A percentile compares a stretch with the other conserved stretches of the same genome.
phyloP scores from a whole-genome alignment of 768 basidiomycete species.

The Paxillus involutus region DNA sequence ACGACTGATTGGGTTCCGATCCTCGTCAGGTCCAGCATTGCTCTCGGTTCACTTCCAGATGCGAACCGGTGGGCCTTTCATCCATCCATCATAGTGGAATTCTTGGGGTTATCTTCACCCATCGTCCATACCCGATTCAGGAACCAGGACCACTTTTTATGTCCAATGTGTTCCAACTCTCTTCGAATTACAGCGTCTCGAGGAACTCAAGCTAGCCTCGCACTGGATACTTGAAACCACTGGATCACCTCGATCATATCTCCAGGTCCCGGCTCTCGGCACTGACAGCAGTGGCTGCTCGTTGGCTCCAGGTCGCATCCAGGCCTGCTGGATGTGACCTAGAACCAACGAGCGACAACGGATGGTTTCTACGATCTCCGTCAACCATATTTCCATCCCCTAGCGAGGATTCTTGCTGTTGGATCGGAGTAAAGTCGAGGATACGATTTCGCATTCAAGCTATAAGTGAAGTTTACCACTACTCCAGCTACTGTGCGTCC shows the following conservation, averaged over 20 bases:
- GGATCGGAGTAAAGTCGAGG: too few species aligned
- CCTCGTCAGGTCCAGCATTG: conserved; percentile 29
- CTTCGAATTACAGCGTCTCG: background rate
- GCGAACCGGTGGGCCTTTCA: conserved; percentile 9
- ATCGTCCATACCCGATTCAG: background rate
- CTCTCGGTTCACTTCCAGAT: conserved; percentile 27
- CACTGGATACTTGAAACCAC: background rate
- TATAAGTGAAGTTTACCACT: too few species aligned
- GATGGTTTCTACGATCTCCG: too few species aligned
- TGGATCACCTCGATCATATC: background rate
- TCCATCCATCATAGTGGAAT: background rate
- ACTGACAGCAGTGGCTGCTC: too few species aligned
- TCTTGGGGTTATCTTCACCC: background rate
- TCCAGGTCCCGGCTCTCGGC: background rate
- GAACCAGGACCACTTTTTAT: background rate
- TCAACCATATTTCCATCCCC: too few species aligned
- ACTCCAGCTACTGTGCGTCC: too few species aligned
- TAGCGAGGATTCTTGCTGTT: too few species aligned
- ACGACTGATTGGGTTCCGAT: conserved; percentile 36
- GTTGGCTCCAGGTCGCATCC: too few species aligned
- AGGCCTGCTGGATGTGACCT: background rate
- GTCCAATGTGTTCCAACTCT: background rate
- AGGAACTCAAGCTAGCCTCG: background rate
- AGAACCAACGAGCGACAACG: too few species aligned
- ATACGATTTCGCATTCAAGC: too few species aligned